Conservation (phyloP, 192 early-diverging fungal species). For the Coemansia sp. region DNA sequence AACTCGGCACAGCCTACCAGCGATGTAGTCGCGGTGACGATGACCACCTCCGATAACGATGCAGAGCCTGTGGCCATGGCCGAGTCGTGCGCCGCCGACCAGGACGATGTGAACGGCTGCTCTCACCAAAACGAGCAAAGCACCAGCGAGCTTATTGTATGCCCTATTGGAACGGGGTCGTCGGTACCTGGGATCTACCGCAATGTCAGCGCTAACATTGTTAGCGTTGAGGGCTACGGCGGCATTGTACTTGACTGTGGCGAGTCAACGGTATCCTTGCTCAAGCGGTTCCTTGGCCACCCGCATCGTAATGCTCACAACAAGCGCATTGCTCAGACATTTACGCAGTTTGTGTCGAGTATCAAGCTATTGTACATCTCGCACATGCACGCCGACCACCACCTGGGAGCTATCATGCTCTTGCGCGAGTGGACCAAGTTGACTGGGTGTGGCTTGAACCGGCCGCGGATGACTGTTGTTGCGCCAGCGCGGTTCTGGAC, state of each 20-base stretch:
- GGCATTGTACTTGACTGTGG: constrained; percentile 85
- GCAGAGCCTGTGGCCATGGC: neutral
- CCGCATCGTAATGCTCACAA: constrained; percentile 44
- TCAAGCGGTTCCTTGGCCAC: constrained; percentile 72
- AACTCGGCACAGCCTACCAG: neutral
- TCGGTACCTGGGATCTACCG: constrained; percentile 86
- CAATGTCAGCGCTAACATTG: constrained; percentile 86
- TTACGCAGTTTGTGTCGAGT: constrained; percentile 56
- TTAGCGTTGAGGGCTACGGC: constrained; percentile 64
- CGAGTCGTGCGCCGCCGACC: neutral
- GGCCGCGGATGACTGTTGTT: constrained; percentile 40
- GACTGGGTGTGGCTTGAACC: constrained; percentile 13
- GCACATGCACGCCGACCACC: constrained; percentile 98
- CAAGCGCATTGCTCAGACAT: constrained; percentile 36
- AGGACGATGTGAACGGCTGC: neutral
- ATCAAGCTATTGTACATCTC: constrained; percentile 84
- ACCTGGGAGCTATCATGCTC: constrained; percentile 79
- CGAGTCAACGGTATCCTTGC: constrained; percentile 84
- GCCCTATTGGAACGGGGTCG: constrained; percentile 89
- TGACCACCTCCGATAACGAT: neutral
- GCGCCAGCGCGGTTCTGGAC: constrained; percentile 52
- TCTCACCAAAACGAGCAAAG: neutral
- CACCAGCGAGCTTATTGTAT: constrained; percentile 37
- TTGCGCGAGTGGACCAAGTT: constrained; percentile 71
- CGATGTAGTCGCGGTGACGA: neutral